phyloP scores from a whole-genome alignment of 768 basidiomycete species.

The Lentinula sp. region DNA sequence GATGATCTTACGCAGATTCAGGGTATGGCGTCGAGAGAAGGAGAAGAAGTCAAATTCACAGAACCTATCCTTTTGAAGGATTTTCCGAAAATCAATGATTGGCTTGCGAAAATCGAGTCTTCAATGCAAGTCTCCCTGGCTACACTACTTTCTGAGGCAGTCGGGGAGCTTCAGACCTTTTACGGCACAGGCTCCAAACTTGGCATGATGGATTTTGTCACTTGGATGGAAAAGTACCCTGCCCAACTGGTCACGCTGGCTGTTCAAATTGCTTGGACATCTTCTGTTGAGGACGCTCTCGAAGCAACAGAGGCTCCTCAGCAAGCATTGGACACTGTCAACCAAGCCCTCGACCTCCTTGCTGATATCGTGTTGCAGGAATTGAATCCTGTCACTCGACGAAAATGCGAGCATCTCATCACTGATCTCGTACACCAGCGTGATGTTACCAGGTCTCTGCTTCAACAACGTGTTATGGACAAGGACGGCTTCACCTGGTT shows the following conservation, averaged over 20 bases:
- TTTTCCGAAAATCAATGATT: constrained; percentile 97
- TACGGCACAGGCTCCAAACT: constrained; percentile 63
- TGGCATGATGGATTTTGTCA: constrained; percentile 63
- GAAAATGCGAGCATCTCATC: constrained; percentile 98
- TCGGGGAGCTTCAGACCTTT: constrained; percentile 73
- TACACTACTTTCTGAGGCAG: constrained; percentile 70
- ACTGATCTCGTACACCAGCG: constrained; percentile 98
- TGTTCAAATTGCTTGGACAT: constrained; percentile 92
- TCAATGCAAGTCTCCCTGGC: constrained; percentile 93
- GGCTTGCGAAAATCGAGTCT: constrained; percentile 87
- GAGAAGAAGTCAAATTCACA: constrained; percentile 85
- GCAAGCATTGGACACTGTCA: constrained; percentile 64
- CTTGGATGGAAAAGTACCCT: constrained; percentile 92
- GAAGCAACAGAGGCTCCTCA: constrained; percentile 52
- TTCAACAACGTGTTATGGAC: constrained; percentile 57
- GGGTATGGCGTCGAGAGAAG: constrained; percentile 93
- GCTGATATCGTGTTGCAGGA: constrained; percentile 95
- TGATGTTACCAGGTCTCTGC: constrained; percentile 83
- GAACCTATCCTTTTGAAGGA: constrained; percentile 85
- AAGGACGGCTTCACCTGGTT: constrained; percentile 84
- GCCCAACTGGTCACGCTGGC: constrained; percentile 97
- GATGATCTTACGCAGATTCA: constrained; percentile 84
- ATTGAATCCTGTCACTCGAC: constrained; percentile 82
- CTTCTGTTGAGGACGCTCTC: constrained; percentile 68
- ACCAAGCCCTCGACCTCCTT: constrained; percentile 85